Evolutionary conservation across 2,329 filamentous ascomycete species (phyloP).

Genomic region (Aspergillus tamarii): DNA sequence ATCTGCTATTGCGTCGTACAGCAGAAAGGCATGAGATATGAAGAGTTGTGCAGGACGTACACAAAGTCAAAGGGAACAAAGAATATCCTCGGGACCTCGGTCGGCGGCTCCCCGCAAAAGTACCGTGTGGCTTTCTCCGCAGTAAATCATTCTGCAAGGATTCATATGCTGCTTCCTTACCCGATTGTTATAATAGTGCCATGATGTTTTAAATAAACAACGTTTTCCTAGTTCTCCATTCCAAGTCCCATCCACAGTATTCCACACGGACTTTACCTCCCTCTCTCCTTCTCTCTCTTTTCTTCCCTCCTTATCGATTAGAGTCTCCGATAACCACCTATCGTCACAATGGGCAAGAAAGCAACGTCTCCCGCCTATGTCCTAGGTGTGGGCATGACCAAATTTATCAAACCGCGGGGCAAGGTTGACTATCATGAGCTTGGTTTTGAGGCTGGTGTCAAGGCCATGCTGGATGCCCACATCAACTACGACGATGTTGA

Average conservation of each 20-base stretch:
- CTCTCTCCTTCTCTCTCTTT: neutral
- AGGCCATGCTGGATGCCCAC: conserved; percentile 74
- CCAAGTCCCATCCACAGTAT: neutral
- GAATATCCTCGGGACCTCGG: conserved; percentile 39
- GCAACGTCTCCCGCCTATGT: conserved; percentile 71
- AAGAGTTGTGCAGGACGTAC: neutral
- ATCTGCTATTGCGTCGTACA: neutral
- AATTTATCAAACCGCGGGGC: conserved; percentile 95
- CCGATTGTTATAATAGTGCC: neutral
- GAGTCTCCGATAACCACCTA: conserved; percentile 1
- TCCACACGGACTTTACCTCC: neutral
- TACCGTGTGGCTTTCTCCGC: conserved; percentile 11
- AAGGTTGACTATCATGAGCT: conserved; percentile 95
- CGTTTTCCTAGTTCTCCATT: conserved; percentile 5
- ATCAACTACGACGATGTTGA: conserved; percentile 98
- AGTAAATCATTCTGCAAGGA: conserved; percentile 1
- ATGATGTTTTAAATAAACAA: neutral
- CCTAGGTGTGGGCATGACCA: conserved; percentile 97
- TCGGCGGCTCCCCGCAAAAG: conserved; percentile 31
- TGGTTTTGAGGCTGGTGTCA: conserved; percentile 88
- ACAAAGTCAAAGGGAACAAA: neutral
- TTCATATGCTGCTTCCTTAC: conserved; percentile 8
- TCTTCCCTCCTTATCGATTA: neutral
- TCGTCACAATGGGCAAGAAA: conserved; percentile 54
- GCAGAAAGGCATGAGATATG: neutral